Evolutionary conservation across 345 rosid species (phyloP), one percentile per base, ranked within the genome.

Genomic region (Orychophragmus violaceus): DNA sequence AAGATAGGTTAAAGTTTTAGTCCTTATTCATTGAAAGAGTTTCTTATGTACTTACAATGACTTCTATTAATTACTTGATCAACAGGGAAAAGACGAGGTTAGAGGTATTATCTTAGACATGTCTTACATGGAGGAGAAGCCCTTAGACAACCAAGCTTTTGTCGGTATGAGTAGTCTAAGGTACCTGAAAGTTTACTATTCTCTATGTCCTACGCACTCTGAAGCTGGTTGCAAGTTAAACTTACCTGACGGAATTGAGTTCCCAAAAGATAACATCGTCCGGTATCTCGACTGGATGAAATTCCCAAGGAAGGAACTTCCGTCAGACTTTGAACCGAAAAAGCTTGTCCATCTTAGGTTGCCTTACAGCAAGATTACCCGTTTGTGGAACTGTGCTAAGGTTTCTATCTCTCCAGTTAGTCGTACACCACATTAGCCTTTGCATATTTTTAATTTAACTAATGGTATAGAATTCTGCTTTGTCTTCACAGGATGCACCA

Each of bases 271-370:
- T 12, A 57, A 59, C 46, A 10, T 16, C 12, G 3, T 77, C 0
- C 35, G 73, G 5, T 68, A 39, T 27, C 23, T 80, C n/a, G 2
- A 63, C 0, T 74, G 80, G 83, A 2, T 7, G 3, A 10, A 52
- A 17, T 80, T 32, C 22, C 71, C 78, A 2, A 4, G 7, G 8
- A 19, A 36, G 0, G 58, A 71, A 33, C 61, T 80, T 48, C 77
- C 83, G 30, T 39, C 69, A 37, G n/a, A 30, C 11, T 74, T 67
- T 1, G n/a, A 30, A 3, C 71, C 66, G 0, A 14, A 59, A 5
- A 63, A 70, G 6, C 74, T 69, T 17, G 56, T 74, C 2, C 71
- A 66, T 36, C 76, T 77, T 35, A 51, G 41, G 13, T 14, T 79
- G 29, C 41, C 32, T 12, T 6, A 37, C 10, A 62, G 83, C 71